Evolutionary conservation across 2,329 filamentous ascomycete species (phyloP).

Genomic region (Trichoderma sp.): DNA sequence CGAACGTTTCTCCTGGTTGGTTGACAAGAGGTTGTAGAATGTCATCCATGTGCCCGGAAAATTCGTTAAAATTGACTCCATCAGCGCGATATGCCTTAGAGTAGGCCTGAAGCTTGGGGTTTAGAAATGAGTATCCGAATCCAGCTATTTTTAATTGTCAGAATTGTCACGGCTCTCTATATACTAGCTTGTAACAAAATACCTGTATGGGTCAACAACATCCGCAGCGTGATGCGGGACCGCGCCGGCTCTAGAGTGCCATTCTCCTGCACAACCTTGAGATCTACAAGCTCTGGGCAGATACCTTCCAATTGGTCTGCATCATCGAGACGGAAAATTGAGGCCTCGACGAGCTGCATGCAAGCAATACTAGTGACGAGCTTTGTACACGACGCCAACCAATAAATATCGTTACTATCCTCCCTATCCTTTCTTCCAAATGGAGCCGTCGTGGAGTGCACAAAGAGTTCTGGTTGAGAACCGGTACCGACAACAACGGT

Average conservation of each 20-base stretch:
- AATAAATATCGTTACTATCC: not conserved
- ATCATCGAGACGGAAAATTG: not conserved
- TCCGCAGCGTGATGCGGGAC: not conserved
- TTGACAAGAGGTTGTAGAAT: not conserved
- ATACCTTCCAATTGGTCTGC: not conserved
- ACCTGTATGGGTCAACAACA: not conserved
- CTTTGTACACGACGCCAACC: not conserved
- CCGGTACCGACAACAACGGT: not conserved
- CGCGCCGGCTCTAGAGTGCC: not conserved
- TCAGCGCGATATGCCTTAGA: not conserved
- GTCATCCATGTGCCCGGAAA: not conserved
- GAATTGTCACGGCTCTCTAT: not conserved
- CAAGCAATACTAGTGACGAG: not conserved
- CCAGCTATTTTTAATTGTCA: not conserved
- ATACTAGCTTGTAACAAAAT: not conserved
- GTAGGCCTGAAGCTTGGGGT: not conserved
- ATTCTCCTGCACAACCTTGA: not conserved
- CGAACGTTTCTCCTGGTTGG: not conserved
- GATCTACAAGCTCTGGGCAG: not conserved
- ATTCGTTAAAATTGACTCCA: not conserved
- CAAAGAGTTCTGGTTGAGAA: not conserved
- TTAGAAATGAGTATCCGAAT: not conserved
- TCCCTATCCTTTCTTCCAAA: not conserved
- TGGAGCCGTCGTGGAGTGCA: not conserved
- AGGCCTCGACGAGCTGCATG: not conserved